These are phyloP conservation scores for Gautieria morchelliformis DNA, from an alignment of 768 basidiomycete genomes.

Conservation along the genomic window DNA sequence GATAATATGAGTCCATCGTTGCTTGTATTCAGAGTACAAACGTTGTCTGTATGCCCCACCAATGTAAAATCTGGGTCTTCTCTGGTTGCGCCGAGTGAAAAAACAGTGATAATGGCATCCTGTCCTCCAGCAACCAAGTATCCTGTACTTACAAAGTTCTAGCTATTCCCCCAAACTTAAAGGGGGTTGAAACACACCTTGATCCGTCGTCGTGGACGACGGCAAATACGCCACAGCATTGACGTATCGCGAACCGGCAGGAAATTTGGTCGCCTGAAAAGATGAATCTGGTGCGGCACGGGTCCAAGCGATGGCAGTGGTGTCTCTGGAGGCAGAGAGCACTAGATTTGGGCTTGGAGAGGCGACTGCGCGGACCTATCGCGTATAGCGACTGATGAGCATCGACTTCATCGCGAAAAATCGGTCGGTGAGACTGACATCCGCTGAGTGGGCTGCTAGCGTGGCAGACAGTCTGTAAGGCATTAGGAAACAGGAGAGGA, in stretches of 20 bases:
- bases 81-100: conserved; percentile 45
- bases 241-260: conserved; percentile 64
- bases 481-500: conserved; percentile 29
- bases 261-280: conserved; percentile 45
- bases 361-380: conserved; percentile 73
- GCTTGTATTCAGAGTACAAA: conserved; percentile 74
- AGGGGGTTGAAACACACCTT: conserved; percentile 40
- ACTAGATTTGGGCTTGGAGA: conserved; percentile 70
- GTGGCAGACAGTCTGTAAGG: conserved; percentile 72
- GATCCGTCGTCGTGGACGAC: conserved; percentile 42
- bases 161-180: conserved; percentile 5
- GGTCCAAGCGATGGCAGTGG: conserved; percentile 82
- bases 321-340: conserved; percentile 86
- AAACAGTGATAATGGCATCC: conserved; percentile 82
- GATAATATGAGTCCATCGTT: conserved; percentile 72
- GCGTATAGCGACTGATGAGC: conserved; percentile 15
- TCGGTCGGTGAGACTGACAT: conserved; percentile 40
- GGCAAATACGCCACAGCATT: conserved; percentile 75
- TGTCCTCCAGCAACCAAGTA: conserved; percentile 84
- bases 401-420: conserved; percentile 7
- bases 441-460: conserved; percentile 57
- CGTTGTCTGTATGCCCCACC: conserved; percentile 83
- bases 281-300: conserved; percentile 35
- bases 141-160: conserved; percentile 35
- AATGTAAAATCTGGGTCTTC: conserved; percentile 76